Conservation (phyloP, 305 asterid species). For the Fraxinus floribunda region DNA sequence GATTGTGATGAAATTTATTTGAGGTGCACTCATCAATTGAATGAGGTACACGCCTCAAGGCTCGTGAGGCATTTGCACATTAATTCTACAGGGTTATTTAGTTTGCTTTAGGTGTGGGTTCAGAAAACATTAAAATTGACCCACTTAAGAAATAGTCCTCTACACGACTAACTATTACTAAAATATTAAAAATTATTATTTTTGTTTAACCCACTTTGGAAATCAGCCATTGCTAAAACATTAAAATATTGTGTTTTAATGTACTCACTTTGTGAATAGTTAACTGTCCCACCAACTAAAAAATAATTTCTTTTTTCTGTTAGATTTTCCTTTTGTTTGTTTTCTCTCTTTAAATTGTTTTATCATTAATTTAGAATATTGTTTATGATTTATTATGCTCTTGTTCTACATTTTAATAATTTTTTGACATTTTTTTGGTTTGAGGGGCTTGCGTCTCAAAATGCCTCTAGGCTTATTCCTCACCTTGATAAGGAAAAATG, state of each 20-base stretch:
- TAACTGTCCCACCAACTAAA: background rate
- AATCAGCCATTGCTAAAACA: background rate
- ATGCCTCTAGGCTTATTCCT: background rate
- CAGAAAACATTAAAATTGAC: background rate
- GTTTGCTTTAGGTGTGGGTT: background rate
- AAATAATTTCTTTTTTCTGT: too few species aligned
- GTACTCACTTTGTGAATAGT: background rate
- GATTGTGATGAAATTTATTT: too few species aligned
- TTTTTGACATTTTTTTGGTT: background rate
- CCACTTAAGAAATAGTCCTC: background rate
- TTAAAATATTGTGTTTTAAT: too few species aligned
- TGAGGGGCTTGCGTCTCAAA: background rate
- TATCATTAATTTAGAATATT: too few species aligned
- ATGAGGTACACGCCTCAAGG: background rate
- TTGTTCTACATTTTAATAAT: background rate
- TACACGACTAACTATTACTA: background rate
- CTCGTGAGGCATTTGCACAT: background rate
- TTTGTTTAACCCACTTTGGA: background rate
- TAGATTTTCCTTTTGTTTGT: background rate
- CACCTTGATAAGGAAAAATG: background rate
- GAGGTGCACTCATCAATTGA: background rate
- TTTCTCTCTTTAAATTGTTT: background rate
- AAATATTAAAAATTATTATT: too few species aligned
- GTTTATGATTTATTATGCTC: background rate
- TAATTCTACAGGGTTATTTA: background rate